Evolutionary conservation across 78 protist genomes (phyloP).

Genomic region (Dictyostelium intermedium): DNA sequence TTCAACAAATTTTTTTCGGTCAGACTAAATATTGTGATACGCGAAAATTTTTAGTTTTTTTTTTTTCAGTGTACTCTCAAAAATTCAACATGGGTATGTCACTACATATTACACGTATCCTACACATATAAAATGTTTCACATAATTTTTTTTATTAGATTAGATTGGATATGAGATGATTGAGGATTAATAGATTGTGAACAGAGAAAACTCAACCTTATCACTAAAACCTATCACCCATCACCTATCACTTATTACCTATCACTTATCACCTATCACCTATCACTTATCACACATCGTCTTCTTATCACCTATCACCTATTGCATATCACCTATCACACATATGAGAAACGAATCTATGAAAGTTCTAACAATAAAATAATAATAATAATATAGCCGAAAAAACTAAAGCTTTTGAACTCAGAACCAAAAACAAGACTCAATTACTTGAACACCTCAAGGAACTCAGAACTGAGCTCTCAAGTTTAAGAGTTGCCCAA

Average conservation of each 20-base stretch:
- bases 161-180: no score
- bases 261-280: background rate
- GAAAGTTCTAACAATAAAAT: background rate
- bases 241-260: background rate
- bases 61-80: background rate
- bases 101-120: background rate
- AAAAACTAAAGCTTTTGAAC: slow-evolving; percentile 72
- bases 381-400: slow-evolving; percentile 61
- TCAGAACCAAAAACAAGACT: slow-evolving; percentile 58
- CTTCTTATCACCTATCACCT: background rate
- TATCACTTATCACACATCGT: background rate
- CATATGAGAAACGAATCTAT: background rate
- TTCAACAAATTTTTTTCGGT: background rate
- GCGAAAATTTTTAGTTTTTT: slow-evolving; percentile 4
- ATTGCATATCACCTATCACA: background rate
- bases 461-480: slow-evolving; percentile 45
- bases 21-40: background rate
- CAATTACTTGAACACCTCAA: slow-evolving; percentile 36
- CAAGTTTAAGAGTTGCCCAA: slow-evolving; percentile 64
- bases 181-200: no score
- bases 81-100: slow-evolving; percentile 11
- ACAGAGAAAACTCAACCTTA: no score
- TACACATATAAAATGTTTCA: background rate
- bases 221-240: no score
- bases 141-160: background rate